Evolutionary conservation across 768 basidiomycete species (phyloP).

Genomic region (Tylopilus sp.): DNA sequence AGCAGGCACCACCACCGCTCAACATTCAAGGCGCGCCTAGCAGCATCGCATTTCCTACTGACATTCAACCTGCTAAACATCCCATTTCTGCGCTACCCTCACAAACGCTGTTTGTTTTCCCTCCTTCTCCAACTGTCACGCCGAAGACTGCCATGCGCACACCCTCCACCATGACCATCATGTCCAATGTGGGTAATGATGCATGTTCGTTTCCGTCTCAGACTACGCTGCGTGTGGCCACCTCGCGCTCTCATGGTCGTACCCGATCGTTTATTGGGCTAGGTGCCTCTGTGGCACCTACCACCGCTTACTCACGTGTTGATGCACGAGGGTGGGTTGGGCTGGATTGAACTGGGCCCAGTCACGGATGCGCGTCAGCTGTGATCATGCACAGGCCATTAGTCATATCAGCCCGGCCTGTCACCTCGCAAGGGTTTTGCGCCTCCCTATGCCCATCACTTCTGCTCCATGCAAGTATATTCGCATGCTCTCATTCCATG

Average conservation of each 20-base stretch:
- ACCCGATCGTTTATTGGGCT: slow-evolving; percentile 74
- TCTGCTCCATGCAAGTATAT: slow-evolving; percentile 17
- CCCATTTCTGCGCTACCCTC: slow-evolving; percentile 52
- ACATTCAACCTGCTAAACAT: slow-evolving; percentile 21
- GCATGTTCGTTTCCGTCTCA: slow-evolving; percentile 54
- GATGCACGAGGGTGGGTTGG: slow-evolving; percentile 82
- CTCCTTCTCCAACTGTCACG: slow-evolving; percentile 64
- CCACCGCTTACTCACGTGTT: slow-evolving; percentile 78
- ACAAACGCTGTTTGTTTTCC: slow-evolving; percentile 85
- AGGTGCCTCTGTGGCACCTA: slow-evolving; percentile 65
- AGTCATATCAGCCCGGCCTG: slow-evolving; percentile 8
- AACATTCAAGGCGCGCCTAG: slow-evolving; percentile 38
- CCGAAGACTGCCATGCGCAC: slow-evolving; percentile 48
- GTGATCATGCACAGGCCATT: slow-evolving; percentile 9
- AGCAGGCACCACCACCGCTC: slow-evolving; percentile 54
- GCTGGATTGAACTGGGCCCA: slow-evolving; percentile 33
- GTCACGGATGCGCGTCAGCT: background rate
- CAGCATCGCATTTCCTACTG: slow-evolving; percentile 26
- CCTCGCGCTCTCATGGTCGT: slow-evolving; percentile 61
- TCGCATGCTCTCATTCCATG: slow-evolving; percentile 22
- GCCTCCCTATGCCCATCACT: slow-evolving; percentile 15
- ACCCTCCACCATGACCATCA: slow-evolving; percentile 81
- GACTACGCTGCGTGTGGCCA: slow-evolving; percentile 67
- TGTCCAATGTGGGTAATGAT: slow-evolving; percentile 49
- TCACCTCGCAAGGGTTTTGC: slow-evolving; percentile 8